Base-by-base conservation (phyloP, 2,329 filamentous ascomycete genomes). In the Hawksworthiomyces lignivorus region DNA sequence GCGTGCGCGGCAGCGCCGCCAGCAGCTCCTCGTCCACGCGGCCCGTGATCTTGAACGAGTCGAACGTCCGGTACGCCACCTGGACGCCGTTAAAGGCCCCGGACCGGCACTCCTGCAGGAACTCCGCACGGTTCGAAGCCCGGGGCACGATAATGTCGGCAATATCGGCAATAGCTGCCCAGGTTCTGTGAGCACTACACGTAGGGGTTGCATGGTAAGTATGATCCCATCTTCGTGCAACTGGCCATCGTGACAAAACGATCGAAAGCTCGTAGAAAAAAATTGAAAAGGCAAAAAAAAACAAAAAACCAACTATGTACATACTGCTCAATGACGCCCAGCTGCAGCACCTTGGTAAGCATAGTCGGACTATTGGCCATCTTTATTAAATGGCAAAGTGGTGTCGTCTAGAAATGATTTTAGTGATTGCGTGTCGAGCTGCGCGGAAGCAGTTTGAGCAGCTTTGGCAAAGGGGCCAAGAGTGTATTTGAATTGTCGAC, bases 21-120 rank as follows among this genome's bases (percentile, higher is more conserved):
- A 89, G 62, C n/a, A 92, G 61, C 59, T 87, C 83, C 33, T 70
- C 69, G 57, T 94, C 84, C 48, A 92, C 65, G 17, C 66, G 62
- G 2, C 87, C 87, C 0, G 85, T 90, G 44, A 81, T 67, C 11
- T 55, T 56, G 31, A 75, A 65, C 24, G 80, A 85, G 33, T 61
- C 61, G 52, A 88, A 87, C 12, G 84, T 90, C 41, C 86, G 77
- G 77, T 47, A 50, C 8, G 33, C 44, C 11, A 41, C 46, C 28
- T 19, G 19, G 28, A 47, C 48, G 31, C 47, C 47, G 26, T 47
- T 49, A 7, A 50, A 30, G 1, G 39, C 40, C 17, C 50, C 48
- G 4, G 43, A 42, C 5, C 32, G 32, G 44, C 48, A 51, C 44
- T 49, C 45, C 2, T 15, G 30, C 1, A 51, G n/a, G 22, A 52